Evolutionary conservation across 2,329 filamentous ascomycete species (phyloP).

Genomic region (Xylaria polymorpha): DNA sequence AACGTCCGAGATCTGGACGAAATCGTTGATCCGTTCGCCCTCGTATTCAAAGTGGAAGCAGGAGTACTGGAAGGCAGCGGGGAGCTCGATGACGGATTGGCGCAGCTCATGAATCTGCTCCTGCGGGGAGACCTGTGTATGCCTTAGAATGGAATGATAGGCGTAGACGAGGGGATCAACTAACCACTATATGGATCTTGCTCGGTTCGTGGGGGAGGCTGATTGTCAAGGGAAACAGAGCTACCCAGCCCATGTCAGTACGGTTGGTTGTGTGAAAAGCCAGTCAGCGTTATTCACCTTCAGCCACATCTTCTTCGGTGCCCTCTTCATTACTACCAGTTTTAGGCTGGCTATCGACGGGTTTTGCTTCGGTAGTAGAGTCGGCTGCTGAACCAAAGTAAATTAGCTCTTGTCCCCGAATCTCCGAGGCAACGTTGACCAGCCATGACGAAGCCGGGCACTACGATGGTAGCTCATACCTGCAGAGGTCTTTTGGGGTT

Average conservation of each 20-base stretch:
- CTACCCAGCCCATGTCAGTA: slow-evolving; percentile 46
- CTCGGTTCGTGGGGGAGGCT: slow-evolving; percentile 82
- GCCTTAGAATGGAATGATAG: slow-evolving; percentile 39
- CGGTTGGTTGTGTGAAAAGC: not conserved
- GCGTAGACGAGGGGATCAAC: slow-evolving; percentile 46
- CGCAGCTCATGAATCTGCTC: slow-evolving; percentile 98
- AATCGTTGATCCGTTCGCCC: slow-evolving; percentile 92
- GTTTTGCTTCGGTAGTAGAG: slow-evolving; percentile 41
- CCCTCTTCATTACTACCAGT: slow-evolving; percentile 40
- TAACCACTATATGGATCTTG: slow-evolving; percentile 87
- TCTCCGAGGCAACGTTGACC: not conserved
- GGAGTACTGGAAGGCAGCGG: slow-evolving; percentile 93
- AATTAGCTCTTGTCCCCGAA: slow-evolving; percentile 29
- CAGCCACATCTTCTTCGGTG: slow-evolving; percentile 44
- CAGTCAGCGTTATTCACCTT: not conserved
- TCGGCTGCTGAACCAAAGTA: slow-evolving; percentile 37
- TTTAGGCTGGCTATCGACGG: slow-evolving; percentile 43
- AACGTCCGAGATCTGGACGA: slow-evolving; percentile 90
- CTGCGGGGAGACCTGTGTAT: slow-evolving; percentile 80
- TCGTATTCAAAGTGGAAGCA: slow-evolving; percentile 98
- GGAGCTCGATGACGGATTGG: slow-evolving; percentile 94
- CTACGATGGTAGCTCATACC: slow-evolving; percentile 40
- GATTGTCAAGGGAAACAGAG: slow-evolving; percentile 74
- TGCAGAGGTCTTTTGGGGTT: slow-evolving; percentile 37
- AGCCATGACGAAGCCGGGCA: slow-evolving; percentile 1